Conservation (phyloP, 805 yeast species). For the Metschnikowia noctiluminum region DNA sequence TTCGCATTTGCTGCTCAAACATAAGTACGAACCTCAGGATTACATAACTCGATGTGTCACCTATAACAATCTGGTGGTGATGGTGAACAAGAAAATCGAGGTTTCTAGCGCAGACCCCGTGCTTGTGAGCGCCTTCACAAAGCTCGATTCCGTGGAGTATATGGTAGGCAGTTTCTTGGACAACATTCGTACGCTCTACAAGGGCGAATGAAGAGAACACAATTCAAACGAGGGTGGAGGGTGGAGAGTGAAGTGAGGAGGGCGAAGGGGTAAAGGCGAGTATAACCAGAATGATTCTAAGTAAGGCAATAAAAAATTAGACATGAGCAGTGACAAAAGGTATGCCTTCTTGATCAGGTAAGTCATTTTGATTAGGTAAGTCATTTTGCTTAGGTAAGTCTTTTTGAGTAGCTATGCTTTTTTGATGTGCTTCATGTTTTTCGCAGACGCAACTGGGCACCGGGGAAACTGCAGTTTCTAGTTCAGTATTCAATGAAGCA, state of each 20-base stretch:
- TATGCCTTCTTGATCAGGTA: too few species aligned
- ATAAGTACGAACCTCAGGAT: slow-evolving; percentile 40
- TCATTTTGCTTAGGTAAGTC: too few species aligned
- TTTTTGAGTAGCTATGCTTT: too few species aligned
- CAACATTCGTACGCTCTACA: slow-evolving; percentile 14
- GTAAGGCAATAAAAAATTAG: too few species aligned
- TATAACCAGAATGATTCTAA: too few species aligned
- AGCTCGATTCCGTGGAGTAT: slow-evolving; percentile 59
- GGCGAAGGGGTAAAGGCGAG: too few species aligned
- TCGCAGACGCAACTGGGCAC: not conserved
- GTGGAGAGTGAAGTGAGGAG: too few species aligned
- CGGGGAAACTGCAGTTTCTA: not conserved
- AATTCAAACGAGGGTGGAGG: not conserved
- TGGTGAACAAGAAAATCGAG: slow-evolving; percentile 55
- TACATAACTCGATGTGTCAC: slow-evolving; percentile 62
- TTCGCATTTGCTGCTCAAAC: slow-evolving; percentile 27
- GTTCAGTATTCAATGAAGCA: too few species aligned
- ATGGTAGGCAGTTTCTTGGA: slow-evolving; percentile 35
- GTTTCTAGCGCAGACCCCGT: slow-evolving; percentile 68
- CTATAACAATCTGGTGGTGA: slow-evolving; percentile 56
- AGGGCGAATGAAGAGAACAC: not conserved
- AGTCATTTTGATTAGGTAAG: too few species aligned
- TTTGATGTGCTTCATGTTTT: not conserved
- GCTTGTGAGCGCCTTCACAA: slow-evolving; percentile 57
- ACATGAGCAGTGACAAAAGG: too few species aligned